Conservation (phyloP, 306 rosid species). For the Dryas alaskensis region DNA sequence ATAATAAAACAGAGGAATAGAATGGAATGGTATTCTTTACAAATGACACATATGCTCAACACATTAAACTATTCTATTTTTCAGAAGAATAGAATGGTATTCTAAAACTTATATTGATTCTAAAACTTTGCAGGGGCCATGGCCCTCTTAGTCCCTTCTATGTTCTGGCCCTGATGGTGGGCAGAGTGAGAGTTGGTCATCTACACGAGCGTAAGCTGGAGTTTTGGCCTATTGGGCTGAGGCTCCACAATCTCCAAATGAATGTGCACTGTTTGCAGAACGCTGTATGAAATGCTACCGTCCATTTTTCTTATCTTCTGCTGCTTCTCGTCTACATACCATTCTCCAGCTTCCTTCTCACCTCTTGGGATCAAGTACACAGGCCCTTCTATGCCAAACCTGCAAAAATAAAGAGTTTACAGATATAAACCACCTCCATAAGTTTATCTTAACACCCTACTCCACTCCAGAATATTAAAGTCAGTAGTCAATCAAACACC, state of each 20-base stretch:
- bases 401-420: constrained; percentile 11
- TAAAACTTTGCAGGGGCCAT: no score
- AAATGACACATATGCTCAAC: background rate
- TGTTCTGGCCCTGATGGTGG: no score
- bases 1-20: no score
- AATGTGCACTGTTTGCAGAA: constrained; percentile 64
- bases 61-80: background rate
- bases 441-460: background rate
- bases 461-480: background rate
- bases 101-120: no score
- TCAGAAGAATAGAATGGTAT: no score
- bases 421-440: background rate
- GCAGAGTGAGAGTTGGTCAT: background rate
- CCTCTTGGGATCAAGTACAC: constrained; percentile 65
- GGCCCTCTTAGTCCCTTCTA: no score
- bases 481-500: background rate
- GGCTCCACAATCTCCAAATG: constrained; percentile 97
- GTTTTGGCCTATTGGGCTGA: constrained; percentile 89
- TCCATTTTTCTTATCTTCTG: constrained; percentile 89
- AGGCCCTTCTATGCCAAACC: constrained; percentile 96
- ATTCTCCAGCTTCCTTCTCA: constrained; percentile 78
- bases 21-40: no score
- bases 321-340: constrained; percentile 81
- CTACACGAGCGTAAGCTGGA: constrained; percentile 70
- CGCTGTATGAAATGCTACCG: constrained; percentile 62